These are phyloP conservation scores for Favolaschia claudopus DNA, from an alignment of 768 basidiomycete species.

Conservation along the genomic window DNA sequence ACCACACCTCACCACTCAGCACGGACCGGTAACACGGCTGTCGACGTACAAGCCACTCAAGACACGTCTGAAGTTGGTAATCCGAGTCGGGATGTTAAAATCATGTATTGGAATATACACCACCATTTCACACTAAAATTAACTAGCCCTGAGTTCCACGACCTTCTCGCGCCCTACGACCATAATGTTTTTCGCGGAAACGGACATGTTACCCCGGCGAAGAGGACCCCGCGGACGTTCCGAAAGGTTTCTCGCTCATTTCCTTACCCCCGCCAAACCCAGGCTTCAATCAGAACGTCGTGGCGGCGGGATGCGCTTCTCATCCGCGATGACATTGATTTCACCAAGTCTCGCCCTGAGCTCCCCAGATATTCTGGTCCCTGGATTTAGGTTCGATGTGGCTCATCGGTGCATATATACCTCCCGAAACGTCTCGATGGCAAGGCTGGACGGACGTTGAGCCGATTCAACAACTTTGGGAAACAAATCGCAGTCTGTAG, in stretches of 20 bases:
- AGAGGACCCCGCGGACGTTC: not conserved
- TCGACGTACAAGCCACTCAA: no score
- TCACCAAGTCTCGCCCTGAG: not conserved
- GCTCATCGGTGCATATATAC: conserved; percentile 10
- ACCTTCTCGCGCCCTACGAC: not conserved
- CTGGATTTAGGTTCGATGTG: conserved; percentile 7
- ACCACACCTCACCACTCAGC: no score
- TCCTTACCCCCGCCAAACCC: not conserved
- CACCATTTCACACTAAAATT: no score
- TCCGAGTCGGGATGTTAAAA: no score
- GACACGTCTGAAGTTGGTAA: no score
- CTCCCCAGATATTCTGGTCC: conserved; percentile 2
- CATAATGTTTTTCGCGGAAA: not conserved
- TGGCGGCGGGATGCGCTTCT: not conserved
- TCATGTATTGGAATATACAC: no score
- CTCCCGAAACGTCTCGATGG: conserved; percentile 4
- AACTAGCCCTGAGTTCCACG: not conserved
- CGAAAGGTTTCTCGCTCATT: not conserved
- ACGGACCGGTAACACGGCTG: no score
- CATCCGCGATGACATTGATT: not conserved
- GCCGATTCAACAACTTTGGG: conserved; percentile 7
- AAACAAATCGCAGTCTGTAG: conserved; percentile 1
- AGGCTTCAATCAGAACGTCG: not conserved
- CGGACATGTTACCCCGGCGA: not conserved
- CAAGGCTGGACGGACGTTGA: conserved; percentile 12